A percentile compares a stretch with the other conserved stretches of the same genome.
phyloP scores from a whole-genome alignment of 2,329 filamentous ascomycete species.

The Microcera coccophila region DNA sequence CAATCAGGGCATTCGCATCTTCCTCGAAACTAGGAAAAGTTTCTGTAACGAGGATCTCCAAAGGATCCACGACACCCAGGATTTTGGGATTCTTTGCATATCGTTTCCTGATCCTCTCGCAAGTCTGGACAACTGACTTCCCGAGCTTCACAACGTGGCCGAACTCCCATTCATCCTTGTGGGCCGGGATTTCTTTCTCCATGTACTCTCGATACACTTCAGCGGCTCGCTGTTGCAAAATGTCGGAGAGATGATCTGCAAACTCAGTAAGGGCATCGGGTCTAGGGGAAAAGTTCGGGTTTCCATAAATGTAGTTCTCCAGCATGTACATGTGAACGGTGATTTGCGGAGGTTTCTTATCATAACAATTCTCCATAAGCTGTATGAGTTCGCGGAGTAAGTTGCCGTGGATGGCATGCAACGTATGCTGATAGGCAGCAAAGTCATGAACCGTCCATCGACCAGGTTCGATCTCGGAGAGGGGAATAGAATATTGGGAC shows the following conservation, averaged over 20 bases:
- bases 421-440: constrained; percentile 67
- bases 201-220: constrained; percentile 78
- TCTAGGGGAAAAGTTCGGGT: constrained; percentile 69
- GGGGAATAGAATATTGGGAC: constrained; percentile 46
- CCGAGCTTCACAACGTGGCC: constrained; percentile 86
- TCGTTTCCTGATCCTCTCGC: constrained; percentile 85
- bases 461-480: constrained; percentile 55
- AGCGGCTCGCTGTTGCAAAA: constrained; percentile 68
- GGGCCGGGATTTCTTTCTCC: constrained; percentile 72
- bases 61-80: constrained; percentile 65
- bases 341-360: constrained; percentile 78
- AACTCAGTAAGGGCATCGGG: constrained; percentile 70
- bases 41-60: constrained; percentile 72
- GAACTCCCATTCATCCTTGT: constrained; percentile 83
- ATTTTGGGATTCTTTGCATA: constrained; percentile 85
- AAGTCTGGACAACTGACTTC: constrained; percentile 78
- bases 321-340: constrained; percentile 76
- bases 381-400: constrained; percentile 84
- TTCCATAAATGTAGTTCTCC: constrained; percentile 74
- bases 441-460: constrained; percentile 68
- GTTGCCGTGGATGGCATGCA: constrained; percentile 73
- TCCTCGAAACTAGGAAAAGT: constrained; percentile 87
- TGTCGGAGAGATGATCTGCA: constrained; percentile 65
- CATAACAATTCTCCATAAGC: constrained; percentile 82
- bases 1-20: constrained; percentile 81